phyloP scores from a whole-genome alignment of 805 yeast genomes.

The Isabelozyma gotoi region DNA sequence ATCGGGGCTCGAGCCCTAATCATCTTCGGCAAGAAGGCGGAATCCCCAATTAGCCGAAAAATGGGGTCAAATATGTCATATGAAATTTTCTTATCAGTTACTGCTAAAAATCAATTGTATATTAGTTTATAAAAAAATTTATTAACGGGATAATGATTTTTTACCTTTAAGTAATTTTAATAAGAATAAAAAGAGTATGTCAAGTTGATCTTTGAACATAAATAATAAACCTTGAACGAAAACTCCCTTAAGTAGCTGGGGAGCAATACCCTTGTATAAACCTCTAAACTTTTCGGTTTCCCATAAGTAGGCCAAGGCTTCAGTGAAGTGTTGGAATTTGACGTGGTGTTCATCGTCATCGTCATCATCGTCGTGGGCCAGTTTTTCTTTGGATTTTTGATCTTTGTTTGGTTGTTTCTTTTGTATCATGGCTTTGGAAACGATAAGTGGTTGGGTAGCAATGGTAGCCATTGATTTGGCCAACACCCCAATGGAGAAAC shows the following conservation, averaged over 20 bases:
- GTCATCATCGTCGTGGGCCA: constrained; percentile 26
- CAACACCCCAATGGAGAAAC: constrained; percentile 72
- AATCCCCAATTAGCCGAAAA: background rate
- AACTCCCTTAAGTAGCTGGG: constrained; percentile 79
- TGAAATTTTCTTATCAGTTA: background rate
- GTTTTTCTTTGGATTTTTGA: constrained; percentile 10
- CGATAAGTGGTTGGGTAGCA: constrained; percentile 80
- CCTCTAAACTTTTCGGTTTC: constrained; percentile 62
- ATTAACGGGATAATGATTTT: constrained; percentile 1
- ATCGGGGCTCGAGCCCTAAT: constrained; percentile 2
- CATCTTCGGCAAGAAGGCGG: background rate
- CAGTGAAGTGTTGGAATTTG: constrained; percentile 56
- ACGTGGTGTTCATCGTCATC: constrained; percentile 37
- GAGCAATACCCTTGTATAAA: constrained; percentile 77
- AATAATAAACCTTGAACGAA: constrained; percentile 82
- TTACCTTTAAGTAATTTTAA: constrained; percentile 25
- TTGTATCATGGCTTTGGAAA: constrained; percentile 81
- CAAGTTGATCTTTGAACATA: constrained; percentile 74
- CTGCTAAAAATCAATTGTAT: background rate
- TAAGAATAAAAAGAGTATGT: constrained; percentile 35
- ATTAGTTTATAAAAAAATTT: background rate
- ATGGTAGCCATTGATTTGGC: constrained; percentile 80
- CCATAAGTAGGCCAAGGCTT: constrained; percentile 61
- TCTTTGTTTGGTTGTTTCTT: constrained; percentile 27
- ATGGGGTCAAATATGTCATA: background rate